Percentiles rank a stretch among this genome's conserved stretches.
phyloP scores from a whole-genome alignment of 2,329 filamentous ascomycete genomes.

The Penicillium sp. region DNA sequence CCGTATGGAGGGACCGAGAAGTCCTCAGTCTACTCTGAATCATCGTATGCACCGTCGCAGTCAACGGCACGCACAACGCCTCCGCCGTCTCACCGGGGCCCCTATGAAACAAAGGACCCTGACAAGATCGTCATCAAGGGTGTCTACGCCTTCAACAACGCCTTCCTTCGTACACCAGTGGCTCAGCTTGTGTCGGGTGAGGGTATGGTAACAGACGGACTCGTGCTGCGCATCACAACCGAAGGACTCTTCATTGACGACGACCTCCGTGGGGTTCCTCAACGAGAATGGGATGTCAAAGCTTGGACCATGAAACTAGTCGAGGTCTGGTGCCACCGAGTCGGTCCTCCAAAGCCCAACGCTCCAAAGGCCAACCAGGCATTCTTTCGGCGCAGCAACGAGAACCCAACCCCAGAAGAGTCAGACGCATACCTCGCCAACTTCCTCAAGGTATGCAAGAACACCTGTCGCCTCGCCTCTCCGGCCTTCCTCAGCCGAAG shows the following conservation, averaged over 20 bases:
- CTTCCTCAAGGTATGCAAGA: constrained; percentile 68
- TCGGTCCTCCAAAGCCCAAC: constrained; percentile 49
- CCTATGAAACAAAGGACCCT: constrained; percentile 87
- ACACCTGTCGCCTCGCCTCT: constrained; percentile 60
- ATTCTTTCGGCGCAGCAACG: constrained; percentile 51
- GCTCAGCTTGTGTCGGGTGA: constrained; percentile 86
- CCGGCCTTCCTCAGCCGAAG: constrained; percentile 45
- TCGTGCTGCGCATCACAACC: constrained; percentile 89
- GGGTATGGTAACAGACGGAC: constrained; percentile 84
- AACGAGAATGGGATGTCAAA: constrained; percentile 98
- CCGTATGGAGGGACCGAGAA: constrained; percentile 66
- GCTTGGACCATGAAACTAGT: constrained; percentile 94
- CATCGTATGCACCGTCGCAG: constrained; percentile 82
- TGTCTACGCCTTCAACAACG: constrained; percentile 90
- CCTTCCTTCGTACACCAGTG: constrained; percentile 85
- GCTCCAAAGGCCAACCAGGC: constrained; percentile 36
- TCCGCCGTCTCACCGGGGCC: constrained; percentile 75
- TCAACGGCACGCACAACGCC: constrained; percentile 84
- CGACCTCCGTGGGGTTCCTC: constrained; percentile 86
- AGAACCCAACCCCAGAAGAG: constrained; percentile 65
- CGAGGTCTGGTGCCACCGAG: constrained; percentile 81
- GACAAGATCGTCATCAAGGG: constrained; percentile 95
- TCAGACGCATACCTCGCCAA: constrained; percentile 68
- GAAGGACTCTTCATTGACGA: constrained; percentile 98
- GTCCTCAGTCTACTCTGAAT: constrained; percentile 77